phyloP scores from a whole-genome alignment of 2,329 filamentous ascomycete species.

The Ophidiomyces ophidiicola region DNA sequence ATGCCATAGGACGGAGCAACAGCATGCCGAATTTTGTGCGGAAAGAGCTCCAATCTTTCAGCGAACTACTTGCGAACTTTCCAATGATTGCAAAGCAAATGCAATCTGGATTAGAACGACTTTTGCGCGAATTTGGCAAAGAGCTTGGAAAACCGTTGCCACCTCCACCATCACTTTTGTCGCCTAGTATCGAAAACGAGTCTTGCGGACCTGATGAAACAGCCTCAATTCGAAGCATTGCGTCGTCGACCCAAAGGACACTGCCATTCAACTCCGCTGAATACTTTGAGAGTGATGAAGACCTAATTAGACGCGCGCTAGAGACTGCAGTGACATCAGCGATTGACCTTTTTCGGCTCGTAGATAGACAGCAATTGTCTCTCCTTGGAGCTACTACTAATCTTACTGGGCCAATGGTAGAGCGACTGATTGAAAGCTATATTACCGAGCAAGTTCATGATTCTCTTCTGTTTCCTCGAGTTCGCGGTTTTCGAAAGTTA shows the following conservation, averaged over 20 bases:
- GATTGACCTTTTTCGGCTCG: constrained; percentile 88
- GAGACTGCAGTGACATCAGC: constrained; percentile 87
- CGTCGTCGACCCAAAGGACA: constrained; percentile 20
- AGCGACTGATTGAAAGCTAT: constrained; percentile 89
- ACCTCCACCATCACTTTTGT: constrained; percentile 47
- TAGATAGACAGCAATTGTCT: constrained; percentile 91
- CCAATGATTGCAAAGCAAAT: constrained; percentile 94
- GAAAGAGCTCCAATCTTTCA: constrained; percentile 84
- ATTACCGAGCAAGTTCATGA: constrained; percentile 87
- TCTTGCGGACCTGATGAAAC: constrained; percentile 30
- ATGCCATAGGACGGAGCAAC: constrained; percentile 23
- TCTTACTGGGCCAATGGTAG: constrained; percentile 79
- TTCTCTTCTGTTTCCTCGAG: constrained; percentile 64
- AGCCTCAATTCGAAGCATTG: constrained; percentile 26
- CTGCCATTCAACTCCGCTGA: constrained; percentile 49
- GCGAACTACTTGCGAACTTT: constrained; percentile 79
- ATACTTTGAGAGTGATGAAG: constrained; percentile 80
- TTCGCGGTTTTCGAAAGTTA: constrained; percentile 62
- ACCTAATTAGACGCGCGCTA: constrained; percentile 73
- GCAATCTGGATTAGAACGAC: constrained; percentile 76
- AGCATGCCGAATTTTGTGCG: constrained; percentile 42
- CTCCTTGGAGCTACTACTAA: constrained; percentile 86
- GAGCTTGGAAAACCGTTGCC: constrained; percentile 78
- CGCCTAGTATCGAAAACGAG: constrained; percentile 42
- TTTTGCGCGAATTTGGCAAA: constrained; percentile 79